A percentile compares a stretch with the other conserved stretches of the same genome.
Evolutionary conservation across 495 filamentous ascomycete species (phyloP).

Genomic region (Amorphotheca resinae): DNA sequence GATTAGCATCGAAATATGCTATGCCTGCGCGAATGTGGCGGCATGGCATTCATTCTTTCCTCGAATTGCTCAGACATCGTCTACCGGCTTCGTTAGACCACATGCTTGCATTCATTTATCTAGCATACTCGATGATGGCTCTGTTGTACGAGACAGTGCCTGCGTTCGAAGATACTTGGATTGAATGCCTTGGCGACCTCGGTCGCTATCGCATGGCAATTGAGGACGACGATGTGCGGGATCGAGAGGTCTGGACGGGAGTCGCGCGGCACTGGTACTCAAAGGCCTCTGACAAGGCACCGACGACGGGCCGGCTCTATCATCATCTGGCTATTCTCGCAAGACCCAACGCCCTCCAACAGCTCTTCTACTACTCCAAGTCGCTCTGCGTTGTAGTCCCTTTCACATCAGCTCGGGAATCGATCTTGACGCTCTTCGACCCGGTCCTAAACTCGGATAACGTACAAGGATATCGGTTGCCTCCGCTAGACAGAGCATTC

Average conservation of each 20-base stretch:
- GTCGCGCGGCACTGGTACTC: conserved; percentile 74
- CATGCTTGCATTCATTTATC: conserved; percentile 71
- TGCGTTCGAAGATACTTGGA: conserved; percentile 73
- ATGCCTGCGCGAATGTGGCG: conserved; percentile 84
- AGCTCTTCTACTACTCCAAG: conserved; percentile 59
- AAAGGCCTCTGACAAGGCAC: conserved; percentile 59
- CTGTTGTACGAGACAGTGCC: conserved; percentile 65
- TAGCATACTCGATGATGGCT: conserved; percentile 73
- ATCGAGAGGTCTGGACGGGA: conserved; percentile 66
- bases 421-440: conserved; percentile 19
- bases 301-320: conserved; percentile 61
- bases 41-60: conserved; percentile 66
- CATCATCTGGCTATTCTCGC: conserved; percentile 79
- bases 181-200: conserved; percentile 77
- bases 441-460: conserved; percentile 14
- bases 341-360: conserved; percentile 57
- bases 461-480: conserved; percentile 15
- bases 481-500: conserved; percentile 35
- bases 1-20: conserved; percentile 53
- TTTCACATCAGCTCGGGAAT: conserved; percentile 17
- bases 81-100: conserved; percentile 61
- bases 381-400: conserved; percentile 22
- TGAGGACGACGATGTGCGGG: conserved; percentile 56
- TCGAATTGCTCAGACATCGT: conserved; percentile 58
- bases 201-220: conserved; percentile 58